Conservation (phyloP, 176 grass and related monocot genomes). For the Oryza rufipogon region DNA sequence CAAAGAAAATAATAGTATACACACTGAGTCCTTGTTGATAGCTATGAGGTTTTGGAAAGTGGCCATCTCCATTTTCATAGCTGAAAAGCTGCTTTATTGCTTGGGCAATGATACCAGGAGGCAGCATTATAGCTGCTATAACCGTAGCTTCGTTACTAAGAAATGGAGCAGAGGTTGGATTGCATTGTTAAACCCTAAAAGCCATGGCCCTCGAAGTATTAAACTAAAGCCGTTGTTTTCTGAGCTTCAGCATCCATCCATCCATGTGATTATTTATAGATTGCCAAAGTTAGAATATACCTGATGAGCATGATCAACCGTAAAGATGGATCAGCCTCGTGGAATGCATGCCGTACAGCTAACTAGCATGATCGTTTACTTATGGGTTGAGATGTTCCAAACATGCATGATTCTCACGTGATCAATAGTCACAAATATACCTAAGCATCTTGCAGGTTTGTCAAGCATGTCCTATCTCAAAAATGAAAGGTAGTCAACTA, state of each 20-base stretch:
- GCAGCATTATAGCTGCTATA: background rate
- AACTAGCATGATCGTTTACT: slow-evolving; percentile 8
- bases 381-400: background rate
- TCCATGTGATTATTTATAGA: slow-evolving; percentile 3
- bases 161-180: slow-evolving; percentile 13
- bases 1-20: background rate
- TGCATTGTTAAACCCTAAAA: slow-evolving; percentile 28
- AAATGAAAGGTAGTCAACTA: background rate
- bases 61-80: background rate
- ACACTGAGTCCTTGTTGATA: background rate
- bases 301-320: background rate
- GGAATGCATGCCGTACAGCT: slow-evolving; percentile 25
- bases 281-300: slow-evolving; percentile 27
- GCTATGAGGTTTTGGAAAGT: slow-evolving; percentile 1
- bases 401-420: slow-evolving; percentile 34
- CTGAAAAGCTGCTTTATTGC: slow-evolving; percentile 12
- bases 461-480: background rate
- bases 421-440: slow-evolving; percentile 12
- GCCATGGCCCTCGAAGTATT: background rate
- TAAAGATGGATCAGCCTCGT: slow-evolving; percentile 23
- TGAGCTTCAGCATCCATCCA: background rate
- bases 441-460: background rate
- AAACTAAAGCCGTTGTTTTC: slow-evolving; percentile 9
- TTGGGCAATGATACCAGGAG: background rate
- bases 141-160: slow-evolving; percentile 51